Percentiles rank a stretch among this genome's conserved stretches.
phyloP scores from a whole-genome alignment of 768 basidiomycete species.

The Suillus lakei region DNA sequence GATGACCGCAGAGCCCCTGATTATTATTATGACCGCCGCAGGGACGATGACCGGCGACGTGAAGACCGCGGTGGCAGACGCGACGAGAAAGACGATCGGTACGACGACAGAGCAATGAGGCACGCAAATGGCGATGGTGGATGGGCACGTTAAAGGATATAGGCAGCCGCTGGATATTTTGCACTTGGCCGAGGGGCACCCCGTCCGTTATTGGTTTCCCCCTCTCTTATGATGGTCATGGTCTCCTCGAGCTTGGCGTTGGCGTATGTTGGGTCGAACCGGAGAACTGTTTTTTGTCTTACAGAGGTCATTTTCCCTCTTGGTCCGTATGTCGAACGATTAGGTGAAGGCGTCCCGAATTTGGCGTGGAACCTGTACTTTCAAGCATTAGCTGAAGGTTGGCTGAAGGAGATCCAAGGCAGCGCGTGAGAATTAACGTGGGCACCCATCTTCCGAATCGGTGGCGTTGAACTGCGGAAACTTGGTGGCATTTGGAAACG shows the following conservation, averaged over 20 bases:
- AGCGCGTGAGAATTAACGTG: conserved; percentile 2
- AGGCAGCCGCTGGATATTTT: conserved; percentile 39
- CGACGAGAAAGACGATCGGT: conserved; percentile 84
- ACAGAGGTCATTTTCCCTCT: conserved; percentile 40
- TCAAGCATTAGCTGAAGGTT: conserved; percentile 3
- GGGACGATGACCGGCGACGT: conserved; percentile 70
- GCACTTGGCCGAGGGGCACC: conserved; percentile 30
- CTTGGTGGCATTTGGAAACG: neutral
- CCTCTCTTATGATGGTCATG: conserved; percentile 56
- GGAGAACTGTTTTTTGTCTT: conserved; percentile 42
- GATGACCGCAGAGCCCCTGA: conserved; percentile 85
- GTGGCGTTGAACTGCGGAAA: neutral
- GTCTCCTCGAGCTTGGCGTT: conserved; percentile 43
- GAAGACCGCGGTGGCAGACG: conserved; percentile 76
- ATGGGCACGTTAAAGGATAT: conserved; percentile 70
- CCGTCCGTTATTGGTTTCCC: conserved; percentile 43
- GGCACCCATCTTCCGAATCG: neutral
- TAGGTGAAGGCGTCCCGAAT: conserved; percentile 37
- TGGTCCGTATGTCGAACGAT: conserved; percentile 40
- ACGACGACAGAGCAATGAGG: conserved; percentile 75
- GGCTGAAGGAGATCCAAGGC: neutral
- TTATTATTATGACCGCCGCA: conserved; percentile 86
- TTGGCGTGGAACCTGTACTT: conserved; percentile 17
- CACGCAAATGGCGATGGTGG: conserved; percentile 79
- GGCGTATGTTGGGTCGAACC: conserved; percentile 41